Base-by-base conservation (phyloP, 129 eudicot species). In the Ambrosia artemisiifolia region DNA sequence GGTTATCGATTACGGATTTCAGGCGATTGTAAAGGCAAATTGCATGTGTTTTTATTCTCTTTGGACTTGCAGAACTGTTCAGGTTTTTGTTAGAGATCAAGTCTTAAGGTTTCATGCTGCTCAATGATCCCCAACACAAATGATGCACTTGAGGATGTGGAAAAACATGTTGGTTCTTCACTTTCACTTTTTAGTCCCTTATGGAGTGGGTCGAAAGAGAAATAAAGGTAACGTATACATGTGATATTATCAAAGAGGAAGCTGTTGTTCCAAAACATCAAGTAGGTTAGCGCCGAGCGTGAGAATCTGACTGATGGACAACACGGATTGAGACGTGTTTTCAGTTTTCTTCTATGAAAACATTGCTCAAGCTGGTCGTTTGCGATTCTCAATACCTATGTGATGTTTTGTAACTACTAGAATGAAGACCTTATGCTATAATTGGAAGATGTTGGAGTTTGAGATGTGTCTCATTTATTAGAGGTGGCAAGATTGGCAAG, bases 351-450 rank as follows among this genome's bases (percentile, higher is more conserved):
- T 34, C 49, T 46, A 43, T 72, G 73, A 68, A 68, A 68, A 40
- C 85, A 75, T 66, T 56, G 63, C 81, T 67, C 69, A 71, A 57
- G 51, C 32, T 64, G 78, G 47, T 80, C 82, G 34, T 56, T 47
- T 59, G 55, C 24, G 82, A 67, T 81, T 77, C 82, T 81, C 75
- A 61, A 61, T 67, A 72, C 85, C 82, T 81, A 72, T 77, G 75
- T 81, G 82, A 77, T 74, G 80, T 70, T 80, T 80, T 69, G 66
- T 71, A 49, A 40, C 63, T 75, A 36, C 68, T 63, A 63, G 24
- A 47, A 30, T 44, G 51, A 47, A 61, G 72, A 65, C 48, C 16
- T 63, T 35, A 35, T 63, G 48, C 48, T 63, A 35, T 3, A 63
- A 36, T 35, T 36, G 11, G 43, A 32, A 63, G 47, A 63, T 35